Conservation (phyloP, 305 asterid genomes). For the Plantago coronopus region DNA sequence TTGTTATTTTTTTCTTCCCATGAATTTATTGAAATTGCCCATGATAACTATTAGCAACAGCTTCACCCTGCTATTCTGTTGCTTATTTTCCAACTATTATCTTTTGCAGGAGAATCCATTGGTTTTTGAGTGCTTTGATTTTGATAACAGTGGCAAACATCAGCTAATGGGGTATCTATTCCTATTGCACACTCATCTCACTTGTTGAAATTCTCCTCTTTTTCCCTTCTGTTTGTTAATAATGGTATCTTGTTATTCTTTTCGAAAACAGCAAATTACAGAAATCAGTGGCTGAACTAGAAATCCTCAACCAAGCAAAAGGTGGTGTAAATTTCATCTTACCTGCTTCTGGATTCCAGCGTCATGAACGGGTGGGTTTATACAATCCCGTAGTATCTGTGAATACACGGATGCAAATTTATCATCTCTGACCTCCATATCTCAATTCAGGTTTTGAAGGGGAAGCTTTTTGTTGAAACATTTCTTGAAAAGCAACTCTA, state of each 20-base stretch:
- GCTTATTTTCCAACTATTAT: slow-evolving; percentile 7
- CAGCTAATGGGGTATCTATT: slow-evolving; percentile 56
- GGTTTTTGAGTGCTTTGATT: slow-evolving; percentile 80
- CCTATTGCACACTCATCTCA: not conserved
- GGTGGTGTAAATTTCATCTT: slow-evolving; percentile 54
- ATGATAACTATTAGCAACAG: not conserved
- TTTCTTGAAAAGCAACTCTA: slow-evolving; percentile 55
- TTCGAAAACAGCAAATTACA: slow-evolving; percentile 47
- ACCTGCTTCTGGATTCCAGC: slow-evolving; percentile 46
- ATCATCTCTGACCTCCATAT: slow-evolving; percentile 18
- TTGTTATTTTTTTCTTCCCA: too few relatives aligned
- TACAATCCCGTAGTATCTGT: slow-evolving; percentile 15
- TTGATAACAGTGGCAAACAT: slow-evolving; percentile 62
- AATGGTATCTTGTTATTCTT: not conserved
- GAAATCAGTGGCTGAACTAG: slow-evolving; percentile 60
- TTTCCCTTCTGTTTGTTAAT: too few relatives aligned
- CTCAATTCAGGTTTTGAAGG: slow-evolving; percentile 44
- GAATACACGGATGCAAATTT: not conserved
- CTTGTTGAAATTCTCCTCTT: too few relatives aligned
- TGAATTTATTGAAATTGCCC: too few relatives aligned
- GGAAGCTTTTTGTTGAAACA: slow-evolving; percentile 58
- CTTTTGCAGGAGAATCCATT: slow-evolving; percentile 67
- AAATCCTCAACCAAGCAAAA: slow-evolving; percentile 40
- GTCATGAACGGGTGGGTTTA: slow-evolving; percentile 49
- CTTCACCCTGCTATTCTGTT: not conserved